These are phyloP conservation scores for Fusarium sp. DNA, from an alignment of 2,329 filamentous ascomycete species.

Conservation along the genomic window DNA sequence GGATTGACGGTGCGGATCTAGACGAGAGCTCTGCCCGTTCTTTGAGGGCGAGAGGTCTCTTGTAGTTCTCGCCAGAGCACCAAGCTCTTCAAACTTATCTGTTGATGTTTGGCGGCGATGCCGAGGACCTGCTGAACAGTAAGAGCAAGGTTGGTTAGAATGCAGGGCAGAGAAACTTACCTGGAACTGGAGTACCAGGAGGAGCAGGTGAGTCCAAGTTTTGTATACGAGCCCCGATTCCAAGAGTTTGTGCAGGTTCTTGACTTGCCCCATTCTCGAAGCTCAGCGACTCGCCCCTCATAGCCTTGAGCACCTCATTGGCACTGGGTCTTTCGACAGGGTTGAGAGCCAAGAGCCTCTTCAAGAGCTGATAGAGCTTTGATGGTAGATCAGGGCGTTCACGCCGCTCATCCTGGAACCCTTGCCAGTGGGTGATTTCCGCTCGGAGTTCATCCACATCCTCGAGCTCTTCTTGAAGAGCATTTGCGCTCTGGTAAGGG, in stretches of 20 bases:
- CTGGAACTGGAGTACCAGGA: slow-evolving; percentile 63
- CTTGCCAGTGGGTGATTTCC: slow-evolving; percentile 89
- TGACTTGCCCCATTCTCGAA: slow-evolving; percentile 59
- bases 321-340: slow-evolving; percentile 84
- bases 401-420: slow-evolving; percentile 82
- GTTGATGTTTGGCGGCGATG: slow-evolving; percentile 43
- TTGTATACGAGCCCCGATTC: slow-evolving; percentile 64
- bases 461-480: slow-evolving; percentile 90
- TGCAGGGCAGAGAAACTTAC: slow-evolving; percentile 47
- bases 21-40: slow-evolving; percentile 16
- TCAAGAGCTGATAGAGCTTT: slow-evolving; percentile 86
- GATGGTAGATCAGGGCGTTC: slow-evolving; percentile 86
- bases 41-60: slow-evolving; percentile 40
- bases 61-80: slow-evolving; percentile 31
- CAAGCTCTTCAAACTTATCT: slow-evolving; percentile 48
- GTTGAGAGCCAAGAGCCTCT: slow-evolving; percentile 81
- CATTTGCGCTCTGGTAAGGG: slow-evolving; percentile 87
- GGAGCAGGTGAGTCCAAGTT: slow-evolving; percentile 67
- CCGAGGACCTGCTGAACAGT: slow-evolving; percentile 49
- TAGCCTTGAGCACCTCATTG: slow-evolving; percentile 83
- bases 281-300: slow-evolving; percentile 73
- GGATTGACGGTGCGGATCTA: slow-evolving; percentile 27
- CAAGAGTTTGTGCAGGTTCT: slow-evolving; percentile 56
- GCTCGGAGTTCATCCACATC: slow-evolving; percentile 86
- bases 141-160: slow-evolving; percentile 50